These are phyloP conservation scores for Anthoceros angustus DNA, from an alignment of 225 moss, liverwort and hornwort species.

Conservation along the genomic window DNA sequence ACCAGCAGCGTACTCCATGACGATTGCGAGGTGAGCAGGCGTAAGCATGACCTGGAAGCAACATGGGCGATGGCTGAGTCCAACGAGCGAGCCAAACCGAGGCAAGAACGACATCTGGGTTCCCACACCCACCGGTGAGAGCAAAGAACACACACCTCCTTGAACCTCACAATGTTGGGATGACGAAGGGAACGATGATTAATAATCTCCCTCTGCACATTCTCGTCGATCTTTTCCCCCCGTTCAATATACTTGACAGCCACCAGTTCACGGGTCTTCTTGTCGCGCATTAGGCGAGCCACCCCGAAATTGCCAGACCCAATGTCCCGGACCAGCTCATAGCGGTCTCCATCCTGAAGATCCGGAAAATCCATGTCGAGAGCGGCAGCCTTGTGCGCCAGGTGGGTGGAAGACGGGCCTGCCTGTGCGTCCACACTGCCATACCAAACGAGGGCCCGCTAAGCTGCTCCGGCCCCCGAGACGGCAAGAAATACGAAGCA, in stretches of 20 bases:
- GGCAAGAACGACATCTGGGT: background rate
- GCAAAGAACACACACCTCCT: conserved; percentile 25
- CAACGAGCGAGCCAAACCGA: background rate
- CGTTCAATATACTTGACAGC: conserved; percentile 75
- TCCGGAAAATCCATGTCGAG: background rate
- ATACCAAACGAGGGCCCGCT: too few relatives aligned
- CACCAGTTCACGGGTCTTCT: conserved; percentile 44
- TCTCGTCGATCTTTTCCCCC: conserved; percentile 71
- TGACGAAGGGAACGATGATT: conserved; percentile 66
- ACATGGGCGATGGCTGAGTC: background rate
- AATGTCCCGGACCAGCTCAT: conserved; percentile 61
- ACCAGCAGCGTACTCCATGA: conserved; percentile 89
- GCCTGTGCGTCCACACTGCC: too few relatives aligned
- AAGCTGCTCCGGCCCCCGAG: too few relatives aligned
- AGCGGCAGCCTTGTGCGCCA: background rate
- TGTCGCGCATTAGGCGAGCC: conserved; percentile 57
- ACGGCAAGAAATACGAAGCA: too few relatives aligned
- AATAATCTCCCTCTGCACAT: conserved; percentile 70
- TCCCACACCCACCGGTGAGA: background rate
- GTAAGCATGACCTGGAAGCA: conserved; percentile 56
- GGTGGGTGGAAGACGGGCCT: background rate
- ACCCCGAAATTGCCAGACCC: conserved; percentile 73
- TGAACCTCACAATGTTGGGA: conserved; percentile 72
- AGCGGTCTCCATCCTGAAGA: conserved; percentile 53
- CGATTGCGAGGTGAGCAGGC: conserved; percentile 73